phyloP scores from a whole-genome alignment of 2,329 filamentous ascomycete genomes.

The Phialophora tarda region DNA sequence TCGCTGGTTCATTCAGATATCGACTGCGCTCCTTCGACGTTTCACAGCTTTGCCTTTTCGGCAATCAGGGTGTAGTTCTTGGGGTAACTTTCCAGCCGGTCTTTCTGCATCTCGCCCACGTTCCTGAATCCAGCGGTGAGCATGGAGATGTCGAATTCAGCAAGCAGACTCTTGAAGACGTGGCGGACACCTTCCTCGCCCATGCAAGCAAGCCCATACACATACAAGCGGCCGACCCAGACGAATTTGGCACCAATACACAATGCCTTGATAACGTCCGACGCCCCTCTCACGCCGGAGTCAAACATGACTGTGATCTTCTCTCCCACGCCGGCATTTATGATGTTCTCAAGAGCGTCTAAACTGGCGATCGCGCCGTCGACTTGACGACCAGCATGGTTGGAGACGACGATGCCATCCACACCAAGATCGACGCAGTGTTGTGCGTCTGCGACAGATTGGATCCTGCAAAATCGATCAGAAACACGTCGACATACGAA shows the following conservation, averaged over 20 bases:
- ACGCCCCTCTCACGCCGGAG: conserved; percentile 62
- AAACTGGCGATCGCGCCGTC: conserved; percentile 65
- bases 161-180: conserved; percentile 66
- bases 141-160: conserved; percentile 68
- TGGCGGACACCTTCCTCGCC: conserved; percentile 66
- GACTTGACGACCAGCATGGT: conserved; percentile 72
- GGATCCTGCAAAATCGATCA: conserved; percentile 51
- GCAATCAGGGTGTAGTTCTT: conserved; percentile 50
- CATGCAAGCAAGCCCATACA: conserved; percentile 56
- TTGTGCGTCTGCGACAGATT: conserved; percentile 67
- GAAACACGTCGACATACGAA: not conserved
- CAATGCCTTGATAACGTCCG: conserved; percentile 66
- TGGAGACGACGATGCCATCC: conserved; percentile 71
- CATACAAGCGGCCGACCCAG: conserved; percentile 65
- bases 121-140: conserved; percentile 62
- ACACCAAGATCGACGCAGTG: conserved; percentile 64
- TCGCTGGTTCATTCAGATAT: not conserved
- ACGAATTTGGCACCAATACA: conserved; percentile 67
- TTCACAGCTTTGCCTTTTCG: conserved; percentile 43
- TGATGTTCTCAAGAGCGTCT: conserved; percentile 66
- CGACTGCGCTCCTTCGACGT: not conserved
- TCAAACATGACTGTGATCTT: conserved; percentile 64
- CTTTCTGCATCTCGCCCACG: conserved; percentile 55
- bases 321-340: conserved; percentile 56
- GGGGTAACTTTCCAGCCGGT: conserved; percentile 52